Evolutionary conservation across 495 filamentous ascomycete genomes (phyloP), one percentile per base, ranked within the genome.

Genomic region (Zalerion maritima): DNA sequence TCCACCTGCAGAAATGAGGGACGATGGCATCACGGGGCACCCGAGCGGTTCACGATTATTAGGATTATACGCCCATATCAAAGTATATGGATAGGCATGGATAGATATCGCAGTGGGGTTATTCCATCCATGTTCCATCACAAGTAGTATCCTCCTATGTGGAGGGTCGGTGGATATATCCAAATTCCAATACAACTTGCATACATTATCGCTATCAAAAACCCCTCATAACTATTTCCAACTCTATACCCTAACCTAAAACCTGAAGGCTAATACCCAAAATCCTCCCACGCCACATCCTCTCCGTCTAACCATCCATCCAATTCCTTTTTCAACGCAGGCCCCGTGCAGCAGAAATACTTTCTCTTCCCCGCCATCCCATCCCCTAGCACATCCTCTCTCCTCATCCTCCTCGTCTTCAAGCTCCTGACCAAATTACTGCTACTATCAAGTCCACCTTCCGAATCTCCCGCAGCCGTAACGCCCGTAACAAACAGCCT

Each of bases 291-390:
- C 12, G 74, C 36, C 18, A 75, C 60, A 8, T 66, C 61, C 37
- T 75, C 69, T 3, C 65, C 73, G 12, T 57, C 52, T 29, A 82
- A 47, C 81, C 80, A 85, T 11, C 47, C 55, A 32, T 74, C 24
- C 27, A 85, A 31, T 7, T 45, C 41, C 36, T 57, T 68, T 37
- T 69, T 59, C 47, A 86, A 53, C 18, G 42, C 47, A 14, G 57
- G 50, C 3, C 72, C 67, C 4, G 74, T 65, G 44, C 81, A 87
- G 19, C 81, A 35, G 46, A 78, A 82, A 58, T 73, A 87, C 27
- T 60, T 75, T 10, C 43, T 38, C 14, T 15, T 38, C 17, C 41
- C 44, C 25, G 36, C 43, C 16, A 54, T 42, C 11, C 54, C 57
- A 18, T 46, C 35, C 20, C 42, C 43, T 10, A 72, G 42, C 13